A percentile compares a stretch with the other conserved stretches of the same genome.
Evolutionary conservation across 176 grass and related monocot genomes (phyloP).

Genomic region (Luzula sylvatica): DNA sequence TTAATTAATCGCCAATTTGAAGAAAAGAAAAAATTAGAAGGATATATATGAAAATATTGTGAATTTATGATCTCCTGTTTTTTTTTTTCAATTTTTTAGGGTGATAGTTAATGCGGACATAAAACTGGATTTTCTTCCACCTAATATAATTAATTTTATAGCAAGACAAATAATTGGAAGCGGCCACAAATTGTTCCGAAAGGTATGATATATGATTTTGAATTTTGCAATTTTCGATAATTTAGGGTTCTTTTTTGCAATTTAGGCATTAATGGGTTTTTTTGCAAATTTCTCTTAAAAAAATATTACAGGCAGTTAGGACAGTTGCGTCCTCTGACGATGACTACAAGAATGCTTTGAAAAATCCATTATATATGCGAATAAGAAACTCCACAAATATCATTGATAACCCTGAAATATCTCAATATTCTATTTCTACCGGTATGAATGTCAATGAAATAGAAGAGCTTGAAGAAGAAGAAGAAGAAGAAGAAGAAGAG

Average conservation of each 20-base stretch:
- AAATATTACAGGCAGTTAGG: conserved; percentile 57
- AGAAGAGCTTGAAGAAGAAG: conserved; percentile 69
- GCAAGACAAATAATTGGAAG: conserved; percentile 86
- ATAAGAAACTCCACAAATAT: conserved; percentile 40
- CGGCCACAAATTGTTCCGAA: conserved; percentile 79
- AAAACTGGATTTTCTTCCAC: conserved; percentile 91
- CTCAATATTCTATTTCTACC: not conserved
- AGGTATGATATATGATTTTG: conserved; percentile 40
- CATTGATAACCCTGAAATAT: conserved; percentile 18
- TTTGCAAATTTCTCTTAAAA: too few relatives aligned
- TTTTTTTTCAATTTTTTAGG: conserved; percentile 37
- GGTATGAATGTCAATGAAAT: conserved; percentile 16
- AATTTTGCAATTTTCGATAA: too few relatives aligned
- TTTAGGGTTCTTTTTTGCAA: too few relatives aligned
- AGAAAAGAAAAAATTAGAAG: not conserved
- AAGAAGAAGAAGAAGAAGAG: conserved; percentile 24
- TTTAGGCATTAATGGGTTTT: too few relatives aligned
- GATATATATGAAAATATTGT: not conserved
- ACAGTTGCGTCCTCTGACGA: conserved; percentile 58
- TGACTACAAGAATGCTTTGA: conserved; percentile 68
- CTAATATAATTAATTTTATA: conserved; percentile 87
- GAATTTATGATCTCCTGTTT: conserved; percentile 1
- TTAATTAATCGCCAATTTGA: too few relatives aligned
- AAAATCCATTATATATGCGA: conserved; percentile 49
- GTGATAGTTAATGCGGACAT: conserved; percentile 89